Evolutionary conservation across 768 basidiomycete species (phyloP).

Genomic region (Piloderma croceum): DNA sequence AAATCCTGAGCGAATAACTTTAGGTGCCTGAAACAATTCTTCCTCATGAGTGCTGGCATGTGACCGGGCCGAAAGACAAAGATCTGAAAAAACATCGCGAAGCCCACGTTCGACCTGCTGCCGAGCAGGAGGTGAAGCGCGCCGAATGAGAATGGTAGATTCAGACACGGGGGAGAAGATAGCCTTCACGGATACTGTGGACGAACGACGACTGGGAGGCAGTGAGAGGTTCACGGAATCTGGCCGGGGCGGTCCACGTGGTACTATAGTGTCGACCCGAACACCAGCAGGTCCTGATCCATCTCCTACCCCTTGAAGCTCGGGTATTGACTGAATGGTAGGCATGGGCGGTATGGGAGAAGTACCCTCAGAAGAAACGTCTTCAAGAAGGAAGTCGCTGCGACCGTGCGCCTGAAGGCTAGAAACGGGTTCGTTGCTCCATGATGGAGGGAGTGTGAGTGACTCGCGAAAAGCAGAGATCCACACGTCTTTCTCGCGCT

Average conservation of each 20-base stretch:
- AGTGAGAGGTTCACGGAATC: constrained; percentile 17
- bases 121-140: constrained; percentile 60
- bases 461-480: constrained; percentile 59
- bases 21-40: constrained; percentile 55
- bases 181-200: constrained; percentile 56
- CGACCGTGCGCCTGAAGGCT: constrained; percentile 50
- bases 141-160: constrained; percentile 59
- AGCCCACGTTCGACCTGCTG: constrained; percentile 72
- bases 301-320: constrained; percentile 22
- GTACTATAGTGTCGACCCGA: neutral
- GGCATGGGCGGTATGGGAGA: constrained; percentile 39
- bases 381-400: constrained; percentile 31
- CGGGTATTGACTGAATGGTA: constrained; percentile 55
- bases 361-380: constrained; percentile 33
- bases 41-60: constrained; percentile 59
- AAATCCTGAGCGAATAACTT: constrained; percentile 37
- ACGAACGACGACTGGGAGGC: constrained; percentile 51
- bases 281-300: neutral
- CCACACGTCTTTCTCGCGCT: constrained; percentile 85
- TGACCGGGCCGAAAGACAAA: constrained; percentile 61
- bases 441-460: constrained; percentile 36
- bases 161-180: constrained; percentile 53
- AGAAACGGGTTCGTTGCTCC: constrained; percentile 58
- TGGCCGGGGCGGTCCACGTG: constrained; percentile 6
- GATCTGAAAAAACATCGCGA: constrained; percentile 75